phyloP scores from a whole-genome alignment of 768 basidiomycete genomes.

The Tricholoma flavovirens region DNA sequence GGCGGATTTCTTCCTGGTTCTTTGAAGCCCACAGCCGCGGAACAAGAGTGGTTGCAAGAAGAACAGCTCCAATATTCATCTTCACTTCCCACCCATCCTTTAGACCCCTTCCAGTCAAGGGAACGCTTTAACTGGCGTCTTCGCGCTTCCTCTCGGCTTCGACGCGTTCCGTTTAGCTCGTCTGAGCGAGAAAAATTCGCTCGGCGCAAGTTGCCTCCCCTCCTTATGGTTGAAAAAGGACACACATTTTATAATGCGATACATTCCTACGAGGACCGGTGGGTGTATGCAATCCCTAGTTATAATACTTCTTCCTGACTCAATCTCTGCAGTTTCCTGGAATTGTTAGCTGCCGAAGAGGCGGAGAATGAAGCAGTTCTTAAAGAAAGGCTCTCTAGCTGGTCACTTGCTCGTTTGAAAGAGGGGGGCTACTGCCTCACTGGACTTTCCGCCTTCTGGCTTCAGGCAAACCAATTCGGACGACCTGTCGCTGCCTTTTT shows the following conservation, averaged over 20 bases:
- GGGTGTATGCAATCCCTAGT: slow-evolving; percentile 12
- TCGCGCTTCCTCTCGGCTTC: slow-evolving; percentile 42
- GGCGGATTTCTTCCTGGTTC: neutral
- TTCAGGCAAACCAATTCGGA: slow-evolving; percentile 56
- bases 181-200: slow-evolving; percentile 16
- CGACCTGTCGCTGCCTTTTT: slow-evolving; percentile 62
- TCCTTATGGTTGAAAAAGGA: slow-evolving; percentile 24
- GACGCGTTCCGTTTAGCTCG: slow-evolving; percentile 9
- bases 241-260: slow-evolving; percentile 47
- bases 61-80: slow-evolving; percentile 8
- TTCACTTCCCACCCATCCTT: slow-evolving; percentile 3
- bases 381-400: slow-evolving; percentile 58
- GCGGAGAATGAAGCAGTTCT: slow-evolving; percentile 55
- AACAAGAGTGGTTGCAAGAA: slow-evolving; percentile 35
- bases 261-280: slow-evolving; percentile 52
- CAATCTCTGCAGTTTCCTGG: slow-evolving; percentile 30
- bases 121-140: slow-evolving; percentile 59
- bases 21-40: slow-evolving; percentile 22
- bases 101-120: slow-evolving; percentile 10
- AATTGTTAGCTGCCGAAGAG: slow-evolving; percentile 57
- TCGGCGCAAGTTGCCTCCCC: slow-evolving; percentile 35
- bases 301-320: neutral
- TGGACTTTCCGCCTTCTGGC: slow-evolving; percentile 62
- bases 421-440: slow-evolving; percentile 73
- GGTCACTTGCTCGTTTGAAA: slow-evolving; percentile 55